phyloP scores from a whole-genome alignment of 371 early-diverging fungal species.

The Mucor irregularis region DNA sequence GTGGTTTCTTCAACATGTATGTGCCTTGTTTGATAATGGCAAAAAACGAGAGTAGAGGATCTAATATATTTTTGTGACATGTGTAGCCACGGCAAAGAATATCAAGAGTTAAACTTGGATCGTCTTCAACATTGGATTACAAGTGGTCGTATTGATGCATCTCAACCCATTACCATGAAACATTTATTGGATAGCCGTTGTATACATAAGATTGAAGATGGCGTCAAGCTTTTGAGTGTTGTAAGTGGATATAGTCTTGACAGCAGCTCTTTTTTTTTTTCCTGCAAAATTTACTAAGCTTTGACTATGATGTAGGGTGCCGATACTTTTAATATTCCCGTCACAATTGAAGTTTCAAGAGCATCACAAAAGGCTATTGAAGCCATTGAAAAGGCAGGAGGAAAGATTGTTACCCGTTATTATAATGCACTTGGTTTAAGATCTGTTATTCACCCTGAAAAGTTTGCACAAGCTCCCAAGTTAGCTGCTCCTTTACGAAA shows the following conservation, averaged over 20 bases:
- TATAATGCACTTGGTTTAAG: constrained; percentile 77
- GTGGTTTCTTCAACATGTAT: constrained; percentile 85
- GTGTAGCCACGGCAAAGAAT: constrained; percentile 65
- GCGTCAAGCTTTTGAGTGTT: constrained; percentile 83
- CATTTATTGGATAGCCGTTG: constrained; percentile 75
- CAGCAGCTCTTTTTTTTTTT: background rate
- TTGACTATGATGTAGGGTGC: constrained; percentile 50
- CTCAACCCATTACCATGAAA: constrained; percentile 83
- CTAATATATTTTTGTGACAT: no score
- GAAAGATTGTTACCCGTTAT: constrained; percentile 81
- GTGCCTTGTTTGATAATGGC: no score
- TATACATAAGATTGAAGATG: constrained; percentile 82
- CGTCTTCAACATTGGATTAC: constrained; percentile 91
- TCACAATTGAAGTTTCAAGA: constrained; percentile 85
- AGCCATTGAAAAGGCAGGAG: constrained; percentile 84
- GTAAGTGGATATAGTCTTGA: constrained; percentile 38
- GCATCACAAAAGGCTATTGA: constrained; percentile 84
- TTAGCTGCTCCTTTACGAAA: constrained; percentile 44
- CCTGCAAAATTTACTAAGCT: background rate
- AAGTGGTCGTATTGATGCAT: constrained; percentile 80
- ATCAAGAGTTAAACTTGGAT: constrained; percentile 82
- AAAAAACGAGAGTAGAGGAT: no score
- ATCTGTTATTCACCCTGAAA: constrained; percentile 79
- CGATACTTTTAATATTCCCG: constrained; percentile 63
- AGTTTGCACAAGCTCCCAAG: constrained; percentile 60